A percentile compares a stretch with the other conserved stretches of the same genome.
Conservation (phyloP, 179 eudicot genomes). For the Camellia oleifera region DNA sequence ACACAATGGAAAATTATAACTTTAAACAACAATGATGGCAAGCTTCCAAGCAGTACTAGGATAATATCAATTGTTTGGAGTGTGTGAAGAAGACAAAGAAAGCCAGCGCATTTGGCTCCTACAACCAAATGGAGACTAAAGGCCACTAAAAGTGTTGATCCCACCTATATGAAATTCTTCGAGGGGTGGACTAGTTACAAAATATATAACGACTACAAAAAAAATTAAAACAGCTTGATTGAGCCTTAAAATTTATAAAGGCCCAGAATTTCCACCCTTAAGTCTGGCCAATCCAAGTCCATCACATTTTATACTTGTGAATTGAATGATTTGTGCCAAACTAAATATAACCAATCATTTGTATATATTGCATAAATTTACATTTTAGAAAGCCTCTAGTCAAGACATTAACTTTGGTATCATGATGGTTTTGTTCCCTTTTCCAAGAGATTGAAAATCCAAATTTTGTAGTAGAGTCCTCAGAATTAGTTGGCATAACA, state of each 20-base stretch:
- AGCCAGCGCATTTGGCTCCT: neutral
- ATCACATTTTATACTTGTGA: neutral
- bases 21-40: neutral
- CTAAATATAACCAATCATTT: neutral
- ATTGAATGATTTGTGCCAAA: neutral
- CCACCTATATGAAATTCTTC: neutral
- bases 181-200: neutral
- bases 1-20: neutral
- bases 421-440: neutral
- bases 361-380: neutral
- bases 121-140: neutral
- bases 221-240: neutral
- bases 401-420: neutral
- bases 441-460: neutral
- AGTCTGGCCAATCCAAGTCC: neutral
- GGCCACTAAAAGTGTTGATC: neutral
- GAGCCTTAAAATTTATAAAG: neutral
- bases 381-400: neutral
- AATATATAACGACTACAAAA: too few relatives aligned
- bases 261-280: neutral
- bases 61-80: neutral
- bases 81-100: neutral
- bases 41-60: neutral
- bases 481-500: neutral
- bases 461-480: neutral